These are phyloP conservation scores for Agaricus bisporus DNA, from an alignment of 768 basidiomycete genomes.

Conservation along the genomic window DNA sequence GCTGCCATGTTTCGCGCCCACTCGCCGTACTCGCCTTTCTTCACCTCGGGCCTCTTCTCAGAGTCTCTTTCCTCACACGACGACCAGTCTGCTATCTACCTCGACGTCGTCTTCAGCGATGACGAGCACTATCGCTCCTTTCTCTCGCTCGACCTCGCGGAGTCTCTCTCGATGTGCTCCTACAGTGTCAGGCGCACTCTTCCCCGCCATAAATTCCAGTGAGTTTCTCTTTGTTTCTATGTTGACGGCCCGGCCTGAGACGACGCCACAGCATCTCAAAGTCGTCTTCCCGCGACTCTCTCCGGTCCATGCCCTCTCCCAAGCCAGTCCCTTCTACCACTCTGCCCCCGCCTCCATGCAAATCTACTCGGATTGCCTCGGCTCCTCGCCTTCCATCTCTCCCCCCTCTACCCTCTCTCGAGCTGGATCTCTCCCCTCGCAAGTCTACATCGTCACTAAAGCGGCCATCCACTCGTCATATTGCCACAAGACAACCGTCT, in stretches of 20 bases:
- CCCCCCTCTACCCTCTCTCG: constrained; percentile 20
- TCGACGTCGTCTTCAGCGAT: constrained; percentile 39
- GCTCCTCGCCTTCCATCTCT: constrained; percentile 28
- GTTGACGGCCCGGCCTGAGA: not conserved
- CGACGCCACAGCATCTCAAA: constrained; percentile 19
- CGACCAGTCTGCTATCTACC: constrained; percentile 33
- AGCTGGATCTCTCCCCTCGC: constrained; percentile 16
- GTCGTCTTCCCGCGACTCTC: constrained; percentile 28
- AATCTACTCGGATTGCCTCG: constrained; percentile 12
- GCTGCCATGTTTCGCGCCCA: constrained; percentile 30
- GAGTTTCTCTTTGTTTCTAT: constrained; percentile 7
- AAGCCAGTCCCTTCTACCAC: constrained; percentile 53
- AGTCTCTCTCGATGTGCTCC: constrained; percentile 36
- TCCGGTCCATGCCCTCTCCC: constrained; percentile 49
- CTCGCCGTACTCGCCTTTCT: constrained; percentile 57
- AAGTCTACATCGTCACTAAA: constrained; percentile 17
- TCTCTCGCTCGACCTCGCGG: constrained; percentile 64
- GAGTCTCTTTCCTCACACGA: constrained; percentile 30
- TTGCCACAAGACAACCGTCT: constrained; percentile 16
- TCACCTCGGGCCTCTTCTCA: constrained; percentile 55
- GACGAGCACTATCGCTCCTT: constrained; percentile 46
- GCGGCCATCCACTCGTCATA: constrained; percentile 12
- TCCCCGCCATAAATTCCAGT: constrained; percentile 17
- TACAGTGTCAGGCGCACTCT: constrained; percentile 28
- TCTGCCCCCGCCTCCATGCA: constrained; percentile 38